Percentiles rank a stretch among this genome's conserved stretches.
Evolutionary conservation across 768 basidiomycete genomes (phyloP).

Genomic region (Pholiota molesta): DNA sequence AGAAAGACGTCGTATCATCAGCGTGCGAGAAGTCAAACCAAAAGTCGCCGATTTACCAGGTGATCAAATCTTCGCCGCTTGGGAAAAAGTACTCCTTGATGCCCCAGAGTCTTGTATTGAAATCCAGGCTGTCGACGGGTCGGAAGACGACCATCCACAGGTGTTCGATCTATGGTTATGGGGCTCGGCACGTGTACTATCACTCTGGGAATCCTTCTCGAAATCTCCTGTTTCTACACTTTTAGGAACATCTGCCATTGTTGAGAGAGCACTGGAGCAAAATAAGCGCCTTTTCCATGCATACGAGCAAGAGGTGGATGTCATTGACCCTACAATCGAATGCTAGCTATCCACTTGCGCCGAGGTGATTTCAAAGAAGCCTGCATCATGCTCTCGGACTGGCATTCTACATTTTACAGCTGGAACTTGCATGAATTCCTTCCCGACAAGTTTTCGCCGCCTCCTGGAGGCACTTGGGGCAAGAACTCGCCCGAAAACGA

Average conservation of each 20-base stretch:
- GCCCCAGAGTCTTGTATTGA: not conserved
- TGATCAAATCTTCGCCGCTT: not conserved
- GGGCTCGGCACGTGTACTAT: slow-evolving; percentile 38
- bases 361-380: slow-evolving; percentile 58
- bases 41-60: not conserved
- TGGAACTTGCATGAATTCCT: slow-evolving; percentile 45
- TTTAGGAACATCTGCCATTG: slow-evolving; percentile 42
- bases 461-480: slow-evolving; percentile 31
- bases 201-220: slow-evolving; percentile 46
- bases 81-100: not conserved
- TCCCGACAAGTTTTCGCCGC: slow-evolving; percentile 44
- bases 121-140: not conserved
- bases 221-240: slow-evolving; percentile 43
- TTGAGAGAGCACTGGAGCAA: slow-evolving; percentile 41
- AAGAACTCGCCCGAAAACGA: slow-evolving; percentile 41
- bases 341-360: slow-evolving; percentile 56
- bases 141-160: slow-evolving; percentile 40
- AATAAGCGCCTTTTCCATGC: slow-evolving; percentile 43
- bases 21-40: not conserved
- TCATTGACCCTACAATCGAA: slow-evolving; percentile 39
- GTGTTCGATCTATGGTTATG: slow-evolving; percentile 47
- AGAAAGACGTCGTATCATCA: not conserved
- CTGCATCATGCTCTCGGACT: slow-evolving; percentile 45
- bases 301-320: slow-evolving; percentile 27
- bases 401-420: slow-evolving; percentile 45